Evolutionary conservation across 192 early-diverging fungal genomes (phyloP), one percentile per base, ranked within the genome.

Genomic region (Linderina pennispora): DNA sequence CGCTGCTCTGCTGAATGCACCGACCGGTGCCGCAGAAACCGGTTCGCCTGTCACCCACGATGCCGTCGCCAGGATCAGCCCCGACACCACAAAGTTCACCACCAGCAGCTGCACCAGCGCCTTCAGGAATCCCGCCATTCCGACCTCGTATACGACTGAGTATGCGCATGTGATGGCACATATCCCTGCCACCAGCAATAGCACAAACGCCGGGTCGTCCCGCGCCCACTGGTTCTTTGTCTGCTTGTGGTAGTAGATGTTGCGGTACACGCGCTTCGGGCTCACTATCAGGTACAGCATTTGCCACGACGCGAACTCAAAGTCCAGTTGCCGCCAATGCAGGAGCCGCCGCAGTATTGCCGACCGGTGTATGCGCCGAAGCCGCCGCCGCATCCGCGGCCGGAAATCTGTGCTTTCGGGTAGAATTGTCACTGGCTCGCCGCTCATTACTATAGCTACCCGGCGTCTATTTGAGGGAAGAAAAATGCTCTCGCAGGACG

Each of bases 161-260:
- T 73, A 73, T 2, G 62, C 62, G 1, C 28, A 36, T 0, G 53
- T 51, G 14, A 40, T 31, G 14, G 31, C 15, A 6, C 49, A 64
- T 13, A 97, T 74, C 15, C 77, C 71, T 18, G 74, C 51, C 18
- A 80, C 76, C 25, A 89, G 65, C 18, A 97, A 52, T 10, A 92
- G 81, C 28, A 94, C 65, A 53, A 96, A 96, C 14, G 93, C 93
- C 18, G 95, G 93, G 73, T 98, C 95, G 61, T 98, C 95, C 46
- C 95, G 54, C 25, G 93, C 89, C 93, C 93, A 98, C 52, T 95
- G 90, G 66, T 96, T 98, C 59, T 98, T 98, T 16, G 95, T 96
- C 74, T 98, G 93, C 74, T 94, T 96, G 72, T 96, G 90, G 63
- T 93, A 92, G 65, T 93, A 91, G 40, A 96, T 90, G 65, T 89